These are phyloP conservation scores for Yamadazyma atmosphaerica DNA, from an alignment of 1,139 yeast species.

Conservation along the genomic window DNA sequence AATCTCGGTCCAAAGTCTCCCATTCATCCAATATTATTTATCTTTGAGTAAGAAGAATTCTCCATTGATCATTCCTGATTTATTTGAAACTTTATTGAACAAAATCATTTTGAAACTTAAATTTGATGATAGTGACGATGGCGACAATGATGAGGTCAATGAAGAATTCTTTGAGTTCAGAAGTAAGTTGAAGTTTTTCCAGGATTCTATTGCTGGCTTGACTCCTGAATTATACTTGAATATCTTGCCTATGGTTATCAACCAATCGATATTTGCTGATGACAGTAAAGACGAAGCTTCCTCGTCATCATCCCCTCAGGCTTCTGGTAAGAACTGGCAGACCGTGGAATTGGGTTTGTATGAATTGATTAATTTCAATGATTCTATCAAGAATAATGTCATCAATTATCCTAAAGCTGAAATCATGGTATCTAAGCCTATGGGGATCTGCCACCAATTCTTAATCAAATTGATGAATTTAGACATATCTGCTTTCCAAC, in stretches of 20 bases:
- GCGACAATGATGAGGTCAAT: slow-evolving; percentile 59
- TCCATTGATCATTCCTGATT: slow-evolving; percentile 36
- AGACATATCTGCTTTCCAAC: slow-evolving; percentile 52
- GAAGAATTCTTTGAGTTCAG: slow-evolving; percentile 82
- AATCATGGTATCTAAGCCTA: slow-evolving; percentile 62
- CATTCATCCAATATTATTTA: slow-evolving; percentile 74
- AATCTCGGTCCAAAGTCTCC: slow-evolving; percentile 77
- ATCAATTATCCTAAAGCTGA: slow-evolving; percentile 67
- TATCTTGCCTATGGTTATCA: slow-evolving; percentile 65
- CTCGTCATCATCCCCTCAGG: neutral
- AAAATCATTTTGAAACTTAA: slow-evolving; percentile 78
- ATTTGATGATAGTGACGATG: slow-evolving; percentile 77
- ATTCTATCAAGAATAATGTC: slow-evolving; percentile 71
- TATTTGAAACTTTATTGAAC: slow-evolving; percentile 63
- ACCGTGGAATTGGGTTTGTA: slow-evolving; percentile 82
- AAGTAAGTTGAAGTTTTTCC: slow-evolving; percentile 69
- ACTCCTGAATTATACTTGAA: slow-evolving; percentile 73
- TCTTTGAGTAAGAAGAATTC: slow-evolving; percentile 63
- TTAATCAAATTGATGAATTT: slow-evolving; percentile 66
- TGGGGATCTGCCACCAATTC: slow-evolving; percentile 57
- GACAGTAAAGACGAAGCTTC: slow-evolving; percentile 6
- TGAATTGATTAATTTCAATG: slow-evolving; percentile 78
- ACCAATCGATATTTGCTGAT: slow-evolving; percentile 50
- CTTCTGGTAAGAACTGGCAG: slow-evolving; percentile 58
- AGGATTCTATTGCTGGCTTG: slow-evolving; percentile 79